Conservation (phyloP, 2,329 filamentous ascomycete genomes). For the Scleromitrula shiraiana region DNA sequence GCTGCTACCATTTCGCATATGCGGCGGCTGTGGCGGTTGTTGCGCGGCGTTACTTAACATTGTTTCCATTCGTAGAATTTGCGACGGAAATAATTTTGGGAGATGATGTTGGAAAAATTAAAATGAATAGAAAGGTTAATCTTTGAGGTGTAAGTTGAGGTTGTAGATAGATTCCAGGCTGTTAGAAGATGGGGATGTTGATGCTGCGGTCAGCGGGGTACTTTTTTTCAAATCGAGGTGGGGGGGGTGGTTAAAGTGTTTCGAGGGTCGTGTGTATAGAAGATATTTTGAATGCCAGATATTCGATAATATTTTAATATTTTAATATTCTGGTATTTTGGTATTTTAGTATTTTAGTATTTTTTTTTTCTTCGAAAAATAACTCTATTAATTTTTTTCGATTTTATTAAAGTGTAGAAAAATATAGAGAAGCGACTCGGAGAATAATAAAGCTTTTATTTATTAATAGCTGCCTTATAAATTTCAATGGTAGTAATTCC, state of each 20-base stretch:
- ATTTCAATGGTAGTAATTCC: too few relatives aligned
- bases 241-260: neutral
- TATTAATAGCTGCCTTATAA: too few relatives aligned
- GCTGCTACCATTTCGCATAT: constrained; percentile 8
- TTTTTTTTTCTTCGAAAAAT: too few relatives aligned
- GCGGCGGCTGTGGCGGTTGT: constrained; percentile 7
- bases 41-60: constrained; percentile 8
- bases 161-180: neutral
- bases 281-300: too few relatives aligned
- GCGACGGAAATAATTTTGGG: neutral
- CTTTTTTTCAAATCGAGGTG: neutral
- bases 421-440: too few relatives aligned
- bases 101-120: neutral
- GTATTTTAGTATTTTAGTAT: too few relatives aligned
- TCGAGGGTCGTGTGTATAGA: constrained; percentile 1
- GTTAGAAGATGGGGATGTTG: too few relatives aligned
- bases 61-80: constrained; percentile 2
- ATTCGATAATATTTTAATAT: too few relatives aligned
- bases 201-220: constrained; percentile 1
- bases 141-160: neutral
- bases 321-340: too few relatives aligned
- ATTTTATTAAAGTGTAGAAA: too few relatives aligned
- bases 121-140: neutral
- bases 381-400: too few relatives aligned
- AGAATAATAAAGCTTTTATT: too few relatives aligned